Conservation (phyloP, 2,329 filamentous ascomycete genomes). For the Parastagonospora nodorum region DNA sequence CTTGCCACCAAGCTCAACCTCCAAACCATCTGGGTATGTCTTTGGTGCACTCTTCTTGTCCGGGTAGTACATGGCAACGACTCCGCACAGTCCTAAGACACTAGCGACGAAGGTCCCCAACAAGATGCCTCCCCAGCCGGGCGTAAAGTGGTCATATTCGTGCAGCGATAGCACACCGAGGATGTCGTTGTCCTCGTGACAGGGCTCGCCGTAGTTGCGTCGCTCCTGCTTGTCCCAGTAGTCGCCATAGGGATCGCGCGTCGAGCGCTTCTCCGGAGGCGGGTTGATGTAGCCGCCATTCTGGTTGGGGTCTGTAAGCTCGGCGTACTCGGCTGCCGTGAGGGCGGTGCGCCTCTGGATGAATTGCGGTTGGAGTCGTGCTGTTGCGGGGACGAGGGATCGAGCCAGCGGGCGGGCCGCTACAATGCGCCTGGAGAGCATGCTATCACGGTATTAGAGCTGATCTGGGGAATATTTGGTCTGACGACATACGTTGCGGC, state of each 20-base stretch:
- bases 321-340: conserved; percentile 46
- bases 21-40: conserved; percentile 54
- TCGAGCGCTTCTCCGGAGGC: conserved; percentile 79
- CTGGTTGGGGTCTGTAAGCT: conserved; percentile 65
- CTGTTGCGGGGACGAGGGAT: conserved; percentile 37
- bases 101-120: conserved; percentile 51
- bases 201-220: conserved; percentile 93
- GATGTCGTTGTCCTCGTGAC: conserved; percentile 95
- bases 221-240: conserved; percentile 99
- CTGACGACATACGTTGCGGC: conserved; percentile 34
- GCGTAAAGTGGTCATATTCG: conserved; percentile 82
- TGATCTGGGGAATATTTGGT: conserved; percentile 24
- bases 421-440: conserved; percentile 51
- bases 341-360: conserved; percentile 45
- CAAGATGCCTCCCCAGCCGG: conserved; percentile 71
- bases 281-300: conserved; percentile 87
- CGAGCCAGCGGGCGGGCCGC: conserved; percentile 49
- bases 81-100: conserved; percentile 47
- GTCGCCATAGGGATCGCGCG: conserved; percentile 87
- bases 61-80: conserved; percentile 50
- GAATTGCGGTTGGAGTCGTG: conserved; percentile 38
- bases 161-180: conserved; percentile 88
- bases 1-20: conserved; percentile 55
- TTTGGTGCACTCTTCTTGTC: conserved; percentile 53
- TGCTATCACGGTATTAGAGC: conserved; percentile 49